A percentile compares a stretch with the other conserved stretches of the same genome.
These are phyloP conservation scores for Cryptomeria japonica DNA, from an alignment of 75 land plant species.

Conservation along the genomic window DNA sequence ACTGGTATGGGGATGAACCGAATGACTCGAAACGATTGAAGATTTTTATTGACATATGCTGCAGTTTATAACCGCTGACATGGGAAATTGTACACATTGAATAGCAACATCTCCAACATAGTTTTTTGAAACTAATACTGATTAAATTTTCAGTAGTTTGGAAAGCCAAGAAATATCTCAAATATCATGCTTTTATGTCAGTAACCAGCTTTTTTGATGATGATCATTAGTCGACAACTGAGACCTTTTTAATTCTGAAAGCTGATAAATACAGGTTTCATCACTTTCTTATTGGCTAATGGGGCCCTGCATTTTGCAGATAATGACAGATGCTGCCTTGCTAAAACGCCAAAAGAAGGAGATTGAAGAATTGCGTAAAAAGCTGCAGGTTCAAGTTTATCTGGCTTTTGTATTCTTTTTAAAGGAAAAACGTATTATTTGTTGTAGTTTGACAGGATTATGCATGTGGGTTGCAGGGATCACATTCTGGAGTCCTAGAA, in stretches of 20 bases:
- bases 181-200: neutral
- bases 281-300: neutral
- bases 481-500: constrained; percentile 85
- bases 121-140: neutral
- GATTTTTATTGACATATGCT: neutral
- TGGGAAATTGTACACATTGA: neutral
- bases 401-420: neutral
- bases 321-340: constrained; percentile 94
- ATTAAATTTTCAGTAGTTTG: neutral
- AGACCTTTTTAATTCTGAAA: neutral
- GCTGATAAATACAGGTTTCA: neutral
- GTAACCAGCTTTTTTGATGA: neutral
- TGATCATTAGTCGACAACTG: neutral
- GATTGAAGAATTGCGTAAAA: constrained; percentile 84
- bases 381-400: constrained; percentile 67
- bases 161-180: neutral
- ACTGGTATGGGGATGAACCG: neutral
- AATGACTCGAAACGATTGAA: neutral
- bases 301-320: constrained; percentile 34
- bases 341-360: constrained; percentile 89
- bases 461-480: constrained; percentile 55
- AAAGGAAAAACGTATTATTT: neutral
- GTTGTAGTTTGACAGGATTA: neutral
- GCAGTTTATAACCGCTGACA: neutral
- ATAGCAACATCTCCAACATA: too few relatives aligned